These are phyloP conservation scores for Closterium sp. DNA, from an alignment of 139 green algal genomes.

Conservation along the genomic window DNA sequence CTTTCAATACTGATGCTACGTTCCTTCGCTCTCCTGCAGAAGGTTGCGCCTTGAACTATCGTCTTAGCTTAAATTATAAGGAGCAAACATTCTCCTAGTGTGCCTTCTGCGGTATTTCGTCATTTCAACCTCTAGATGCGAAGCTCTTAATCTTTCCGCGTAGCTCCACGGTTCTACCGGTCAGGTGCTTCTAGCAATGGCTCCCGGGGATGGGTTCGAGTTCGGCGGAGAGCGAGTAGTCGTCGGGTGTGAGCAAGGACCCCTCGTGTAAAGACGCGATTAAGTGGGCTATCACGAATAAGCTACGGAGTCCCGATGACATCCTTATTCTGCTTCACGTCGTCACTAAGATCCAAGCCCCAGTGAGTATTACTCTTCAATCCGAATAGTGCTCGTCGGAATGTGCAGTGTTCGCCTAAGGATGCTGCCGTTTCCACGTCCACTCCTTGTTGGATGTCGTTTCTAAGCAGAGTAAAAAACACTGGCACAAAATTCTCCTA, in stretches of 20 bases:
- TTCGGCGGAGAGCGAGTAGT: slow-evolving; percentile 6
- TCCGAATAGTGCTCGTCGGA: not conserved
- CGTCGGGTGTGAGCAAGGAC: slow-evolving; percentile 13
- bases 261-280: slow-evolving; percentile 21
- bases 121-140: not conserved
- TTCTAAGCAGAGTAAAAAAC: no score
- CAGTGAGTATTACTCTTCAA: slow-evolving; percentile 7
- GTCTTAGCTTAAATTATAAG: not conserved
- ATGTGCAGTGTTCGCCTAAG: no score
- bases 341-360: slow-evolving; percentile 35
- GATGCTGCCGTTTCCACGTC: no score
- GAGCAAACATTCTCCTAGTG: not conserved
- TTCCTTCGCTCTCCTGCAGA: not conserved
- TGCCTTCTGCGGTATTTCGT: not conserved
- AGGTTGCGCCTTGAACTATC: not conserved
- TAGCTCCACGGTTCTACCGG: not conserved
- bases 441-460: no score
- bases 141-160: not conserved
- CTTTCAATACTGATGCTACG: not conserved
- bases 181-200: not conserved
- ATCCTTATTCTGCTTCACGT: slow-evolving; percentile 32
- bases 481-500: no score
- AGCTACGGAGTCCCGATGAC: slow-evolving; percentile 20
- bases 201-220: not conserved
- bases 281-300: slow-evolving; percentile 25